Percentiles rank a stretch among this genome's conserved stretches.
Conservation (phyloP, 352 stramenopile species). For the Elongisporangium prolatum region DNA sequence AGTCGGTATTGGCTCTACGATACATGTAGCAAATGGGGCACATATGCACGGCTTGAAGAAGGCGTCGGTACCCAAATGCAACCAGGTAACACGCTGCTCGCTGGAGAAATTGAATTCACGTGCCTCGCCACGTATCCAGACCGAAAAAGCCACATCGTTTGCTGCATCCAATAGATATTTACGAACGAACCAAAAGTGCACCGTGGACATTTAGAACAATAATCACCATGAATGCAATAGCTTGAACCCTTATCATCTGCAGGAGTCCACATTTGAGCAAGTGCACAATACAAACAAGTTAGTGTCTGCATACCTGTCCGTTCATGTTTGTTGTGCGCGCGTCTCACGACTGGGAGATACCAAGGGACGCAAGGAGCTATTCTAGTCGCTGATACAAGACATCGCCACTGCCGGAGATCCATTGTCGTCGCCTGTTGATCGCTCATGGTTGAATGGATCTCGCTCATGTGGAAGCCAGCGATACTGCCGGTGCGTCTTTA, state of each 20-base stretch:
- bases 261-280: too few species aligned
- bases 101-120: constrained; percentile 74
- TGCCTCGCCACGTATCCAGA: constrained; percentile 59
- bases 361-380: neutral
- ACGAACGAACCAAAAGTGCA: too few species aligned
- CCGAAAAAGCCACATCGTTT: constrained; percentile 49
- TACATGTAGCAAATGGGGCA: constrained; percentile 60
- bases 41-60: constrained; percentile 69
- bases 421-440: neutral
- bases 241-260: too few species aligned
- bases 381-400: neutral
- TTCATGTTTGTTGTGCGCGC: too few species aligned
- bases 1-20: constrained; percentile 73
- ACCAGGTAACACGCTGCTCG: constrained; percentile 63
- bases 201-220: too few species aligned
- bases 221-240: too few species aligned
- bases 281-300: too few species aligned
- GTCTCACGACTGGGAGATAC: neutral
- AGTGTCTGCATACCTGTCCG: too few species aligned
- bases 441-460: neutral
- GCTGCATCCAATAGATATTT: constrained; percentile 22
- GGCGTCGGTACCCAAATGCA: constrained; percentile 58
- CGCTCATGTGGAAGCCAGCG: neutral
- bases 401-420: neutral
- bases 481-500: neutral